Evolutionary conservation across 345 rosid species (phyloP), one percentile per base, ranked within the genome.

Genomic region (Eucalyptus polybractea): DNA sequence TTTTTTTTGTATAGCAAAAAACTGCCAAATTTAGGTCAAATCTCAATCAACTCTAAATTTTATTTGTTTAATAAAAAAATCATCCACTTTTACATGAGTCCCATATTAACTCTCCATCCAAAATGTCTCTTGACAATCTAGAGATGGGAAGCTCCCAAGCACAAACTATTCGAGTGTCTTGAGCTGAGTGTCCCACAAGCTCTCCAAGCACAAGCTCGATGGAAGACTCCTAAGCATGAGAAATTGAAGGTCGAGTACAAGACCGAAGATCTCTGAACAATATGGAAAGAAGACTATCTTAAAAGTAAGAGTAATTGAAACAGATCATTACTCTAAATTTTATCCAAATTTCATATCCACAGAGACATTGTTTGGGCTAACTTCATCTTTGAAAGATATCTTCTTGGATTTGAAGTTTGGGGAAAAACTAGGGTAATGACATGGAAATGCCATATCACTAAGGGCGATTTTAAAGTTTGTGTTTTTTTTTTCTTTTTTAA

Each of bases 171-270:
- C 12, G 0, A 22, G 62, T 56, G 62, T 56, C 29, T 24, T 24
- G 62, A 56, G 62, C 0, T 19, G 2, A 7, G 58, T 53, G 58
- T 53, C 58, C 0, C 0, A 0, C 62, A 56, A 56, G 29, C 29
- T 56, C 5, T 56, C 60, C 12, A 56, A 56, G 27, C 0, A 21
- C 29, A 22, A 56, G 62, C 62, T 56, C 1, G 10, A 53, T 53
- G 24, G 58, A 53, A 56, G 62, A 56, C 6, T 56, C 6, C 19
- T 56, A 0, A 22, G 60, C 12, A 22, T 56, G 27, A 22, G 60
- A 56, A 56, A 56, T 56, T 56, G 60, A 56, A 56, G 27, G 0
- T 21, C 2, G 3, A 56, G 60, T 0, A 21, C 0, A 56, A 9
- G 1, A 56, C 0, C 27, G 1, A 56, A 56, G 62, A 56, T 56